Conservation (phyloP, 2,329 filamentous ascomycete genomes). For the Colletotrichum liaoningense region DNA sequence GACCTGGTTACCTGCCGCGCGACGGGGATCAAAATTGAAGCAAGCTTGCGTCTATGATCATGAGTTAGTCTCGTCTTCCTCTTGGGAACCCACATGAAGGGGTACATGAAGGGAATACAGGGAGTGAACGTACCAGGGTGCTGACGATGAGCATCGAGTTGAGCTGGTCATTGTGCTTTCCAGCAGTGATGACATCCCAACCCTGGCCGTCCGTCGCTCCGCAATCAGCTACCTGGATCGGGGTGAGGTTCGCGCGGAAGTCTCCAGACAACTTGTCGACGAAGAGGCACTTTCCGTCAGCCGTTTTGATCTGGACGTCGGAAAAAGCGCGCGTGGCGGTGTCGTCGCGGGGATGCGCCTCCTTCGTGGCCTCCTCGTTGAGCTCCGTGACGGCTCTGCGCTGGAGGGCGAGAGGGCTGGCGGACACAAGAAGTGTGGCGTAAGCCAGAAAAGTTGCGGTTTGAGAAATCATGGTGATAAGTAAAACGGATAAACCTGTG, state of each 20-base stretch:
- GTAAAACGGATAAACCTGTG: background rate
- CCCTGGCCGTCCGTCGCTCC: conserved; percentile 54
- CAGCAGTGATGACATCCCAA: conserved; percentile 62
- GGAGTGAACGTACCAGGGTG: conserved; percentile 52
- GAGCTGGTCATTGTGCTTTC: conserved; percentile 61
- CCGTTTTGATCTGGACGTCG: conserved; percentile 56
- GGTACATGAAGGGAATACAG: accelerated
- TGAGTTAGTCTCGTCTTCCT: conserved; percentile 27
- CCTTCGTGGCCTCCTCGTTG: conserved; percentile 54
- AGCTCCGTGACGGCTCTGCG: conserved; percentile 53
- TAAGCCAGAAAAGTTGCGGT: conserved; percentile 42
- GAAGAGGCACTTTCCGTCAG: conserved; percentile 57
- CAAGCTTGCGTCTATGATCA: conserved; percentile 61
- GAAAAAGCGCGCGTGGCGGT: conserved; percentile 57
- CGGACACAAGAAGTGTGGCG: conserved; percentile 41
- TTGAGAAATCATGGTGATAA: conserved; percentile 37
- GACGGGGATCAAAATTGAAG: conserved; percentile 67
- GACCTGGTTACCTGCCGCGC: conserved; percentile 62
- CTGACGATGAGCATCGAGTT: conserved; percentile 64
- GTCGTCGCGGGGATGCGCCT: conserved; percentile 58
- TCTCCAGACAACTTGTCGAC: conserved; percentile 60
- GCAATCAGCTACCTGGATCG: conserved; percentile 57
- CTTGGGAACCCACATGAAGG: too few species aligned
- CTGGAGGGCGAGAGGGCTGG: conserved; percentile 41
- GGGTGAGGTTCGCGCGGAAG: conserved; percentile 59